Evolutionary conservation across 495 filamentous ascomycete species (phyloP).

Genomic region (Annulohypoxylon stygium): DNA sequence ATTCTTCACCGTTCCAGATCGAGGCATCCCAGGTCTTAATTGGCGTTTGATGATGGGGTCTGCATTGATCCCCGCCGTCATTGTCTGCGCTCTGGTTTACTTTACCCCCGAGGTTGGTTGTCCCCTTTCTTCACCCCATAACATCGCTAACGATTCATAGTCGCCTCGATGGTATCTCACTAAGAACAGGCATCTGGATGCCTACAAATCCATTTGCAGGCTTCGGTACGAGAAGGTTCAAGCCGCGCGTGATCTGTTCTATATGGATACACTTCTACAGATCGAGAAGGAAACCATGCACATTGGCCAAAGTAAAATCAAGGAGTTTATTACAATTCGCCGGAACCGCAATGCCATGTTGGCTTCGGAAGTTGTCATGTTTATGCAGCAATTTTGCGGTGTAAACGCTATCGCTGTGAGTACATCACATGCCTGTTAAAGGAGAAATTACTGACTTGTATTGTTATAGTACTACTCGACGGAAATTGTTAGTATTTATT

Average conservation of each 20-base stretch:
- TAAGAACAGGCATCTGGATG: conserved; percentile 72
- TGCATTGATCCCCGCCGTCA: conserved; percentile 77
- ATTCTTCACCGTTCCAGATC: conserved; percentile 73
- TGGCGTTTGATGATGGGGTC: conserved; percentile 90
- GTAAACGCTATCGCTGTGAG: conserved; percentile 69
- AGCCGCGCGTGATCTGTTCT: conserved; percentile 85
- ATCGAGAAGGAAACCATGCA: conserved; percentile 71
- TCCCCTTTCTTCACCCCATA: background rate
- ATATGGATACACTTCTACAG: conserved; percentile 80
- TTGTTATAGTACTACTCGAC: conserved; percentile 70
- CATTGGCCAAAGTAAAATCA: conserved; percentile 70
- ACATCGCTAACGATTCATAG: conserved; percentile 32
- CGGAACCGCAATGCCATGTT: conserved; percentile 82
- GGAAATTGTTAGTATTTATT: conserved; percentile 54
- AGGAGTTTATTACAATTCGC: conserved; percentile 78
- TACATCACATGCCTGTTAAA: too few species aligned
- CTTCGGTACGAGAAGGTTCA: conserved; percentile 78
- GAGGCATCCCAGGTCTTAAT: conserved; percentile 73
- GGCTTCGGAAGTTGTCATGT: conserved; percentile 84
- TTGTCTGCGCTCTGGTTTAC: conserved; percentile 78
- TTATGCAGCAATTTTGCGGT: conserved; percentile 84
- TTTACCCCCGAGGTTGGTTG: conserved; percentile 74
- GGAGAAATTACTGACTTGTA: too few species aligned
- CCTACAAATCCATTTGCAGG: conserved; percentile 74
- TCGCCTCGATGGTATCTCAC: conserved; percentile 82